A percentile compares a stretch with the other conserved stretches of the same genome.
phyloP scores from a whole-genome alignment of 345 rosid species.

The Linum tenue region DNA sequence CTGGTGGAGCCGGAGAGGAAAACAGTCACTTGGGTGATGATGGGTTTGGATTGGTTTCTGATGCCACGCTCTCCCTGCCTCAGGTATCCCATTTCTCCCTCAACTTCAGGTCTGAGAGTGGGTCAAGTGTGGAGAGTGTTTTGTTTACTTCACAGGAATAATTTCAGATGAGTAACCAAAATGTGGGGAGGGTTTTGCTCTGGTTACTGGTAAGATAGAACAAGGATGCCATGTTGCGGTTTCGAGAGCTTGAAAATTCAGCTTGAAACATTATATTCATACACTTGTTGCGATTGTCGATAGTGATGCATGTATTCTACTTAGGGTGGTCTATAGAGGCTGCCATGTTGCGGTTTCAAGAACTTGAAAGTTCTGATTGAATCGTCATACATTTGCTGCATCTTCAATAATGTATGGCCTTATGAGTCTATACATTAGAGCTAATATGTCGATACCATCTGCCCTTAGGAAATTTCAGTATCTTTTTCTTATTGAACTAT shows the following conservation, averaged over 20 bases:
- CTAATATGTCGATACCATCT: too few species aligned
- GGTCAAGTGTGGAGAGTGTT: not conserved
- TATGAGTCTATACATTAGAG: too few species aligned
- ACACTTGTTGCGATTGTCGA: not conserved
- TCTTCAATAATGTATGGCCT: too few species aligned
- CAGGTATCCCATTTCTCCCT: conserved; percentile 31
- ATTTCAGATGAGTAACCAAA: not conserved
- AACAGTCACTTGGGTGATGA: conserved; percentile 15
- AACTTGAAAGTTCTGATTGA: not conserved
- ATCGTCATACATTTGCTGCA: not conserved
- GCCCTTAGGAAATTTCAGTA: too few species aligned
- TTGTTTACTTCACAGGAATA: not conserved
- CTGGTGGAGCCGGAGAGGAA: conserved; percentile 37
- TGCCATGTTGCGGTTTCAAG: not conserved
- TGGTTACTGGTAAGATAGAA: not conserved
- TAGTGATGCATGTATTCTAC: too few species aligned
- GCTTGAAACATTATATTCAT: not conserved
- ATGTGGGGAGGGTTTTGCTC: not conserved
- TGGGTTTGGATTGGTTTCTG: conserved; percentile 35
- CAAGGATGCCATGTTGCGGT: not conserved
- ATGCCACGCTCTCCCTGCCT: conserved; percentile 33
- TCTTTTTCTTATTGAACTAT: too few species aligned
- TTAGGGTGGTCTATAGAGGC: not conserved
- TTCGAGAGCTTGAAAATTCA: not conserved
- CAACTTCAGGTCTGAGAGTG: not conserved